Evolutionary conservation across 2,329 filamentous ascomycete genomes (phyloP).

Genomic region (Fusarium subglutinans): DNA sequence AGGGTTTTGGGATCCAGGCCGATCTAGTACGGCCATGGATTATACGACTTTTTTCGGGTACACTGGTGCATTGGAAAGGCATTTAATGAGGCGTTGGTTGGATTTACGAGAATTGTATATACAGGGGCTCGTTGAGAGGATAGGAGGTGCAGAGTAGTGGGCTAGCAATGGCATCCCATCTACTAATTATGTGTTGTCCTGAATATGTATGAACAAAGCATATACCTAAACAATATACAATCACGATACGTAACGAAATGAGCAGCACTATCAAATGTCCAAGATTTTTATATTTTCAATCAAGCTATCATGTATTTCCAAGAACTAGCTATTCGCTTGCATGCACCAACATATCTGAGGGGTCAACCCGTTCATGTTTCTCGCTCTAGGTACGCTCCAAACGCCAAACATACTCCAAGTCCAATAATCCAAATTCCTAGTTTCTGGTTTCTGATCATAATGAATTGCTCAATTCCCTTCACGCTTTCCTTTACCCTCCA

Average conservation of each 20-base stretch:
- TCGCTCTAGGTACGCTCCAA: neutral
- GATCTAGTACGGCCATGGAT: conserved; percentile 22
- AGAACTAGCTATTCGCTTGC: neutral
- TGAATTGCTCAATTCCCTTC: neutral
- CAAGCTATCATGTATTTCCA: neutral
- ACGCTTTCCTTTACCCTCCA: conserved; percentile 47
- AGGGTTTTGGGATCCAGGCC: conserved; percentile 22
- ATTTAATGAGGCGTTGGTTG: conserved; percentile 34
- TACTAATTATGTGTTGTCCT: neutral
- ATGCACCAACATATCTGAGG: neutral
- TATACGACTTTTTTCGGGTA: conserved; percentile 20
- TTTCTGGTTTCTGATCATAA: neutral
- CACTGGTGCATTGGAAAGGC: conserved; percentile 28
- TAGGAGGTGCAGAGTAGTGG: neutral
- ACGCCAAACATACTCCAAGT: conserved; percentile 17
- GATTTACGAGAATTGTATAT: conserved; percentile 21
- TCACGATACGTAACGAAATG: neutral
- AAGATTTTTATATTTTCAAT: no score
- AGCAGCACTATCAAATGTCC: neutral
- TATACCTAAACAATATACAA: conserved; percentile 1
- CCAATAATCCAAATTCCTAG: neutral
- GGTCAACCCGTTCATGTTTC: neutral
- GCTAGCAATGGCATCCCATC: neutral
- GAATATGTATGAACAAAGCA: neutral
- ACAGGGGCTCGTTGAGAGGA: neutral